Conservation (phyloP, 768 basidiomycete genomes). For the Auricularia cornea region DNA sequence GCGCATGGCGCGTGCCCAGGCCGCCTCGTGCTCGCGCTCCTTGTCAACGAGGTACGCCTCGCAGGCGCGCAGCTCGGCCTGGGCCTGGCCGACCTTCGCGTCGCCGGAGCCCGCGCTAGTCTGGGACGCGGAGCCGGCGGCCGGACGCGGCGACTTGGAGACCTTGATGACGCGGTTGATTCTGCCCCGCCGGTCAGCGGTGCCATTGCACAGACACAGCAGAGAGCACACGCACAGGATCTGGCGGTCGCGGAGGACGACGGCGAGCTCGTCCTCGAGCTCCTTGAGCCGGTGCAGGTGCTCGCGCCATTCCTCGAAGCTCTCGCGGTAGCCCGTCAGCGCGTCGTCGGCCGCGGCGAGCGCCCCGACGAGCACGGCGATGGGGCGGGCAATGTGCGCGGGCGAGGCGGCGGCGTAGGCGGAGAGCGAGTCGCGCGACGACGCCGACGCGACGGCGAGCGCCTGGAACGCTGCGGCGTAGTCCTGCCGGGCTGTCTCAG, state of each 20-base stretch:
- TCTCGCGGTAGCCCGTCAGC: conserved; percentile 47
- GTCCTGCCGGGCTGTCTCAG: neutral
- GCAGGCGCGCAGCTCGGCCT: conserved; percentile 74
- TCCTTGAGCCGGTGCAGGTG: conserved; percentile 50
- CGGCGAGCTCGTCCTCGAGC: conserved; percentile 65
- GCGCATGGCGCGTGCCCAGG: conserved; percentile 46
- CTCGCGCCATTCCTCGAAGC: conserved; percentile 59
- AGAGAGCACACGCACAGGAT: conserved; percentile 55
- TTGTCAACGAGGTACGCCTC: conserved; percentile 64
- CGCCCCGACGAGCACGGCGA: conserved; percentile 43
- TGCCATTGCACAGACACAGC: conserved; percentile 36
- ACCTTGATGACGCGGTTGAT: conserved; percentile 1
- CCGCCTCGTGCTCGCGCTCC: conserved; percentile 51
- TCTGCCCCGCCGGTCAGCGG: conserved; percentile 15
- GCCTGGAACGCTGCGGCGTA: neutral
- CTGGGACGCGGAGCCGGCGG: neutral
- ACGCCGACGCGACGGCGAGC: neutral
- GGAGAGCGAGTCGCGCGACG: conserved; percentile 36
- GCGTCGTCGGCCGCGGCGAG: conserved; percentile 64
- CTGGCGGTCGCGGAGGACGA: conserved; percentile 65
- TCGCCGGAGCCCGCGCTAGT: neutral
- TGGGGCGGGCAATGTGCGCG: conserved; percentile 43
- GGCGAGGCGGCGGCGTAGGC: conserved; percentile 42
- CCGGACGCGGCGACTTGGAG: neutral
- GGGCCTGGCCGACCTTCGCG: conserved; percentile 34